A percentile compares a stretch with the other conserved stretches of the same genome.
These are phyloP conservation scores for Cajanus cajan DNA, from an alignment of 306 rosid species.

Conservation along the genomic window DNA sequence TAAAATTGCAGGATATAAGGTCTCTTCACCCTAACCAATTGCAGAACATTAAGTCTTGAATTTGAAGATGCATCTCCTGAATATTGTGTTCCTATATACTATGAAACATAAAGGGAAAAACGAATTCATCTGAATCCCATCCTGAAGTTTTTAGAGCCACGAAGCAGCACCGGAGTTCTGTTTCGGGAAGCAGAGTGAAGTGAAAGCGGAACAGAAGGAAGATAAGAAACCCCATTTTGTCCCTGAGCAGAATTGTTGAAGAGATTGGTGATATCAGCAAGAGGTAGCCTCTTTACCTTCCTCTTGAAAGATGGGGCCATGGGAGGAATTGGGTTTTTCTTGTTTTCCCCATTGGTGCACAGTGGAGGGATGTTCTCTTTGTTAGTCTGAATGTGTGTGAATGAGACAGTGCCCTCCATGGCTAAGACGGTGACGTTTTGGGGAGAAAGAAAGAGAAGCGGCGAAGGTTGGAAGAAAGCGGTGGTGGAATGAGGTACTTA, in stretches of 20 bases:
- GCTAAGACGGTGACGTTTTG: neutral
- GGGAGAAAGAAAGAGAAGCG: neutral
- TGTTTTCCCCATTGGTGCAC: neutral
- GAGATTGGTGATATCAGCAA: conserved; percentile 37
- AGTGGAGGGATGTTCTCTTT: conserved; percentile 35
- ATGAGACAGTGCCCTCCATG: neutral
- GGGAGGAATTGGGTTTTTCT: conserved; percentile 16
- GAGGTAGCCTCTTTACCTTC: conserved; percentile 30
- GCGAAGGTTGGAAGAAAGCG: neutral
- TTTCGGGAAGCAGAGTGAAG: neutral
- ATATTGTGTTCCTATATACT: no score
- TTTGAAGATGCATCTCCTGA: no score
- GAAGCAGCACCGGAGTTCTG: neutral
- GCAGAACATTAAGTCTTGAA: no score
- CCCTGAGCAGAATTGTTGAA: neutral
- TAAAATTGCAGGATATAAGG: no score
- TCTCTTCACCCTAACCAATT: no score
- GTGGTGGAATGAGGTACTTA: conserved; percentile 1
- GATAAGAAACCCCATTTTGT: neutral
- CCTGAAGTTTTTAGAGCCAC: conserved; percentile 18
- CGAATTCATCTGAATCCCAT: conserved; percentile 48
- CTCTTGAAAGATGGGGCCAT: conserved; percentile 33
- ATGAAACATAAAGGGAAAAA: neutral
- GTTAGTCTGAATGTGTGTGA: neutral
- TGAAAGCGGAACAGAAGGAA: neutral